phyloP scores from a whole-genome alignment of 176 grass and related monocot species.

The Avena atlantica region DNA sequence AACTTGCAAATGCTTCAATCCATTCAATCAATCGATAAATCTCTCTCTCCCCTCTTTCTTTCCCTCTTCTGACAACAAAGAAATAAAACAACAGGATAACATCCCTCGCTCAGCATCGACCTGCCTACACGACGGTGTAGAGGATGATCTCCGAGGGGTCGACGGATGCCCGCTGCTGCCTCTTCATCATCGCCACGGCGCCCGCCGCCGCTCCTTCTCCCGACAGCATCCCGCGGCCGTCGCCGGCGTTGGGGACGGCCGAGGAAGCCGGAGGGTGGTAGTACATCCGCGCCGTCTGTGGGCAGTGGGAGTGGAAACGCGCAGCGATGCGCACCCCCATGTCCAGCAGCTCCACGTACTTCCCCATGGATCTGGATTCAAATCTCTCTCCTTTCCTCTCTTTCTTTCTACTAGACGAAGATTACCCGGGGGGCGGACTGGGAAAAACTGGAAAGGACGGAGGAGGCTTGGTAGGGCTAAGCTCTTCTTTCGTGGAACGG shows the following conservation, averaged over 20 bases:
- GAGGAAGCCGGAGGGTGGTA: conserved; percentile 60
- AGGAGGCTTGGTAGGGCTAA: background rate
- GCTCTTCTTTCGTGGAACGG: conserved; percentile 7
- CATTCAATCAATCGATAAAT: background rate
- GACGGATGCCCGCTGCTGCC: background rate
- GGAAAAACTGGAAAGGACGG: background rate
- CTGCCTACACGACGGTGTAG: conserved; percentile 45
- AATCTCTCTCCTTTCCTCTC: background rate
- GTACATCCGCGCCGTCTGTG: conserved; percentile 79
- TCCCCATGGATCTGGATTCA: conserved; percentile 47
- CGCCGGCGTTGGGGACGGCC: background rate
- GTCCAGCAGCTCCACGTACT: conserved; percentile 79
- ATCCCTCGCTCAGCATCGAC: background rate
- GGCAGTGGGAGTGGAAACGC: conserved; percentile 89
- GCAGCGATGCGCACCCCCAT: conserved; percentile 82
- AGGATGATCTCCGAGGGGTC: conserved; percentile 54
- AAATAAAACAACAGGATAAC: background rate
- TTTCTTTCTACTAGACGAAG: background rate
- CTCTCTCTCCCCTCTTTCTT: background rate
- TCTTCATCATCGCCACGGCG: background rate
- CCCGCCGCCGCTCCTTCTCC: background rate
- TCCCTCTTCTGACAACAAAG: background rate
- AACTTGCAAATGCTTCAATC: background rate
- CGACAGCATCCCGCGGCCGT: background rate
- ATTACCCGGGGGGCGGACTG: background rate